phyloP scores from a whole-genome alignment of 306 rosid species.

The Sicyos baderoa region DNA sequence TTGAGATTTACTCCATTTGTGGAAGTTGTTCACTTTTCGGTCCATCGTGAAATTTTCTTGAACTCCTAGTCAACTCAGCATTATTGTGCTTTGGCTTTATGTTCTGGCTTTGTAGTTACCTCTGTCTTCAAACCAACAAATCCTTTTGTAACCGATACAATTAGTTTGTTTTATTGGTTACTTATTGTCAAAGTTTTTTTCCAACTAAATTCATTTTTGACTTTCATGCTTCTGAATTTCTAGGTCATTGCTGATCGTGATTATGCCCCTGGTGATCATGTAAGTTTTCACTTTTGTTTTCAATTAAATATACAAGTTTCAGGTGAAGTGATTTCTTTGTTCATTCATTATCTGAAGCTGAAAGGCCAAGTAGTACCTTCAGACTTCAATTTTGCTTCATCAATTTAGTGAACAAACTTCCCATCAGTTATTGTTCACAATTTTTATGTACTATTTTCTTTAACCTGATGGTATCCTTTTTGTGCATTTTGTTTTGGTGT shows the following conservation, averaged over 20 bases:
- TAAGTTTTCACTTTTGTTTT: constrained; percentile 23
- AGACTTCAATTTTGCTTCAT: neutral
- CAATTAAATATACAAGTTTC: constrained; percentile 1
- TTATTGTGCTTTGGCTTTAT: neutral
- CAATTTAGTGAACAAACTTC: constrained; percentile 4
- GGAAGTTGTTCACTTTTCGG: constrained; percentile 1
- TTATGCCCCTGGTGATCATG: constrained; percentile 70
- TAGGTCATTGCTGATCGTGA: constrained; percentile 62
- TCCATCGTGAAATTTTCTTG: neutral
- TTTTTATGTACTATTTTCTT: neutral
- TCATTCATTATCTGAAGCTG: neutral
- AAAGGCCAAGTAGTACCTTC: constrained; percentile 5
- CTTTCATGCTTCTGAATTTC: constrained; percentile 18
- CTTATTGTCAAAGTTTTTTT: neutral
- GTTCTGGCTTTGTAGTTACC: neutral
- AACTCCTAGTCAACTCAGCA: neutral
- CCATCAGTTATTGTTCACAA: neutral
- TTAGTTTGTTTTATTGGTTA: neutral
- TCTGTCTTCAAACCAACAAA: neutral
- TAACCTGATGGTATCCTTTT: neutral
- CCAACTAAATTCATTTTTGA: neutral
- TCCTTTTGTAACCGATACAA: neutral
- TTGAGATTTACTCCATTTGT: neutral
- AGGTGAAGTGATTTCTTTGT: neutral
- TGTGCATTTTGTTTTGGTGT: neutral